These are phyloP conservation scores for Mycena belliarum DNA, from an alignment of 768 basidiomycete genomes.

Conservation along the genomic window DNA sequence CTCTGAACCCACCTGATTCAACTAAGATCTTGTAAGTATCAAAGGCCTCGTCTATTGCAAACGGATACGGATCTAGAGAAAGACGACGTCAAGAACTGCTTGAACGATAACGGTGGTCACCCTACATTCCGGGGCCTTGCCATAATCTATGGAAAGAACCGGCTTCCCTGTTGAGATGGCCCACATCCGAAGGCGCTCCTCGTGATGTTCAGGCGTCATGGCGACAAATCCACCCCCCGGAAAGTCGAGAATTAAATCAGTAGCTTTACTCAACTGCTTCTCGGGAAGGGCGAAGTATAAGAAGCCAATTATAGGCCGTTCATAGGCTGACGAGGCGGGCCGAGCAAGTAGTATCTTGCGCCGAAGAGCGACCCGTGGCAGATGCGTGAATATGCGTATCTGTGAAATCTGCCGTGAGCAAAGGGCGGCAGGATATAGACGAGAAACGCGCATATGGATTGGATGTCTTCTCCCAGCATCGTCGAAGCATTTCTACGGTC, in stretches of 20 bases:
- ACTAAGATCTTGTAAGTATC: constrained; percentile 84
- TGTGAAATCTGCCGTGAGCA: constrained; percentile 26
- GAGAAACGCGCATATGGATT: neutral
- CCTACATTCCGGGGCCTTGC: constrained; percentile 95
- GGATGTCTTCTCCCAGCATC: constrained; percentile 93
- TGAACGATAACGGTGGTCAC: neutral
- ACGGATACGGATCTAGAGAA: constrained; percentile 88
- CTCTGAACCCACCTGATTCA: constrained; percentile 52
- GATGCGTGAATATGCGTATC: constrained; percentile 67
- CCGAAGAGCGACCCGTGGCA: constrained; percentile 63
- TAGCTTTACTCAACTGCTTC: constrained; percentile 59
- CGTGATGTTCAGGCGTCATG: constrained; percentile 95
- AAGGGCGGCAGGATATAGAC: neutral
- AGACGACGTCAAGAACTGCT: constrained; percentile 3
- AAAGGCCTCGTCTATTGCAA: constrained; percentile 92
- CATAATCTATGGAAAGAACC: constrained; percentile 88
- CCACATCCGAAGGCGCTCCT: constrained; percentile 89
- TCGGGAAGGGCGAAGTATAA: constrained; percentile 80
- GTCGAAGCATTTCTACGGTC: constrained; percentile 93
- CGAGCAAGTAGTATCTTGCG: constrained; percentile 83
- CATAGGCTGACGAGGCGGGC: constrained; percentile 72
- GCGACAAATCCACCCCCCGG: constrained; percentile 97
- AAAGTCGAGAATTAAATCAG: constrained; percentile 87
- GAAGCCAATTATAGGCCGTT: constrained; percentile 79
- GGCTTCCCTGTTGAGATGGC: constrained; percentile 75